Evolutionary conservation across 768 basidiomycete genomes (phyloP), one percentile per base, ranked within the genome.

Genomic region (Hygrophorus russula): DNA sequence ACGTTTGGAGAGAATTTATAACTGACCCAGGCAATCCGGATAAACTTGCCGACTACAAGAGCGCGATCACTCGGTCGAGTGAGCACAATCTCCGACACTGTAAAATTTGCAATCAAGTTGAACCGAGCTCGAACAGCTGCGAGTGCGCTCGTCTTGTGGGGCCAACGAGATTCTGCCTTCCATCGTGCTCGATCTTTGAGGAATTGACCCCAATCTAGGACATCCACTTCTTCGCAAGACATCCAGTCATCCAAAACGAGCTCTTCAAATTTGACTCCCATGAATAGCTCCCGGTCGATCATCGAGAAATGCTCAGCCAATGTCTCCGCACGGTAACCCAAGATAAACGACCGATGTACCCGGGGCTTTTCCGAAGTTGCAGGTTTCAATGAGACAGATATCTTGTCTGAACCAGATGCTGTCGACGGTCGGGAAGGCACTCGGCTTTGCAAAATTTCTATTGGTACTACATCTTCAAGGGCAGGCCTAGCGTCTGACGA

Each of bases 201-300:
- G 55, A 82, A 92, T 51, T 77, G 76, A 11, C 71, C 69, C 92
- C 91, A 94, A 57, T 93, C 90, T 13, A 85, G 68, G 15, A 85
- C 73, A 51, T 86, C 73, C 9, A 76, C 71, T 42, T 77, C 81
- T 44, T 74, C 68, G 38, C 73, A 70, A 8, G 69, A 67, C 58
- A 71, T 68, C 81, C 81, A 83, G 31, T 83, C 78, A 39, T 77
- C 73, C 47, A 78, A 69, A 31, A 89, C 78, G n/a, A 91, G 69
- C 53, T 94, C 91, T 54, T 92, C 87, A 55, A 91, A 91, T 51
- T 81, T 82, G 58, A 94, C 71, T 10, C 75, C 73, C 59, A 85
- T 78, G 57, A 91, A 88, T 43, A 93, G 63, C 51, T 93, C 90
- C 18, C 86, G 73, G 49, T 94, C 90, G 49, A 94, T 89, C 72